phyloP scores from a whole-genome alignment of 352 stramenopile species.

The Phytophthora europaea region DNA sequence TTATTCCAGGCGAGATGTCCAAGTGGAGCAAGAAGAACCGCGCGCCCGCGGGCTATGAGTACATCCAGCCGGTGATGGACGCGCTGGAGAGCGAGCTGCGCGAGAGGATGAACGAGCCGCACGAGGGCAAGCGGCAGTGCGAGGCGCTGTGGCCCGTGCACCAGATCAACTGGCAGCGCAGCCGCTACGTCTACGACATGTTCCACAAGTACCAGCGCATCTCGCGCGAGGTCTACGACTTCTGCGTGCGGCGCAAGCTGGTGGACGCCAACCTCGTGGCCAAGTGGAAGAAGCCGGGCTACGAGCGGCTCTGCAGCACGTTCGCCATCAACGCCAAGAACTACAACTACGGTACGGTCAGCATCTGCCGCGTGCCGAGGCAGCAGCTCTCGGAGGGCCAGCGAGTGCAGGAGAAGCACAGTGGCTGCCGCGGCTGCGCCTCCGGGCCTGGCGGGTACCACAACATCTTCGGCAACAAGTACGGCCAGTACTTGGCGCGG shows the following conservation, averaged over 20 bases:
- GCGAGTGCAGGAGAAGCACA: slow-evolving; percentile 94
- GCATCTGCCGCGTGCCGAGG: slow-evolving; percentile 97
- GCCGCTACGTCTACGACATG: slow-evolving; percentile 99
- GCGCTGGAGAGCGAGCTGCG: slow-evolving; percentile 97
- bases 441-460: slow-evolving; percentile 93
- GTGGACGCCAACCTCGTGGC: slow-evolving; percentile 98
- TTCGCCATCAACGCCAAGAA: slow-evolving; percentile 99
- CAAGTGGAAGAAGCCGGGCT: slow-evolving; percentile 99
- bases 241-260: slow-evolving; percentile 96
- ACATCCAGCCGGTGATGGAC: slow-evolving; percentile 96
- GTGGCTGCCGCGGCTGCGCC: slow-evolving; percentile 97
- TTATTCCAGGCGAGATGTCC: slow-evolving; percentile 69
- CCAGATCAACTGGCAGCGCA: slow-evolving; percentile 99
- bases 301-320: slow-evolving; percentile 98
- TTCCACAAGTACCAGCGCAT: slow-evolving; percentile 98
- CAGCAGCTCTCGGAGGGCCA: slow-evolving; percentile 94
- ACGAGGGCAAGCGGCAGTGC: slow-evolving; percentile 97
- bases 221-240: slow-evolving; percentile 97
- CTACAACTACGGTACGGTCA: slow-evolving; percentile 99
- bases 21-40: slow-evolving; percentile 90
- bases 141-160: slow-evolving; percentile 99
- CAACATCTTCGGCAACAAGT: slow-evolving; percentile 99
- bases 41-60: slow-evolving; percentile 94
- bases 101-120: slow-evolving; percentile 98
- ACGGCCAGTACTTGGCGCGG: slow-evolving; percentile 97